Conservation (phyloP, 2,329 filamentous ascomycete genomes). For the Emergomyces pasteurianus region DNA sequence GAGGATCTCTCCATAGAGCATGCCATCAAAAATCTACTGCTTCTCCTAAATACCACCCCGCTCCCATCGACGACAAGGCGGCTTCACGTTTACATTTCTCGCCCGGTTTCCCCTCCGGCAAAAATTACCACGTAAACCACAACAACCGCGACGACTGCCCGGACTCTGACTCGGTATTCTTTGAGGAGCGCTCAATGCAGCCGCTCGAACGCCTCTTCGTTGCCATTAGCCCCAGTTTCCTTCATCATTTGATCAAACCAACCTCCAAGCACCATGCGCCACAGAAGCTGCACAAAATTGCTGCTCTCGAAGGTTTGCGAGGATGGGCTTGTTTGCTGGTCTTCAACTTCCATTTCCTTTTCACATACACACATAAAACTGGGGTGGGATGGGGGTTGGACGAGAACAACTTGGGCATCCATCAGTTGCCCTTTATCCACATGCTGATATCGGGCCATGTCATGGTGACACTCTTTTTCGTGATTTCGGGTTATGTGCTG, state of each 20-base stretch:
- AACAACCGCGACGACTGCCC: not conserved
- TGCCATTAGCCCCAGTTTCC: constrained; percentile 23
- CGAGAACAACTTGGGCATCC: constrained; percentile 27
- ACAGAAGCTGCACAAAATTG: constrained; percentile 26
- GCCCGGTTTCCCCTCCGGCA: not conserved
- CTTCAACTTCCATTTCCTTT: constrained; percentile 36
- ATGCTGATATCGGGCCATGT: constrained; percentile 35
- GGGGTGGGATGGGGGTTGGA: constrained; percentile 30
- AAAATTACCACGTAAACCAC: too few relatives aligned
- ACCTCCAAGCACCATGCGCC: constrained; percentile 14
- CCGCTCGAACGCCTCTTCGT: not conserved
- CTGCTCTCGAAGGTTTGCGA: constrained; percentile 31
- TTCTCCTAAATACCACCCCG: too few relatives aligned
- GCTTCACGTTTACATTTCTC: too few relatives aligned
- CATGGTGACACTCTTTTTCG: constrained; percentile 38
- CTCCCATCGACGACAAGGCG: too few relatives aligned
- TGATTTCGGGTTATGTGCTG: constrained; percentile 37
- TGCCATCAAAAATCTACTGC: not conserved
- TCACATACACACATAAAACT: constrained; percentile 33
- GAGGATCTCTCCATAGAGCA: not conserved
- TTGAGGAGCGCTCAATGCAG: not conserved
- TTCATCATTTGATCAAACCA: constrained; percentile 21
- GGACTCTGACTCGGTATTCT: not conserved
- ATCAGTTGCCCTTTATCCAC: constrained; percentile 31
- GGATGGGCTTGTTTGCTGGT: constrained; percentile 35